Conservation (phyloP, 2,329 filamentous ascomycete species). For the Monilinia laxa region DNA sequence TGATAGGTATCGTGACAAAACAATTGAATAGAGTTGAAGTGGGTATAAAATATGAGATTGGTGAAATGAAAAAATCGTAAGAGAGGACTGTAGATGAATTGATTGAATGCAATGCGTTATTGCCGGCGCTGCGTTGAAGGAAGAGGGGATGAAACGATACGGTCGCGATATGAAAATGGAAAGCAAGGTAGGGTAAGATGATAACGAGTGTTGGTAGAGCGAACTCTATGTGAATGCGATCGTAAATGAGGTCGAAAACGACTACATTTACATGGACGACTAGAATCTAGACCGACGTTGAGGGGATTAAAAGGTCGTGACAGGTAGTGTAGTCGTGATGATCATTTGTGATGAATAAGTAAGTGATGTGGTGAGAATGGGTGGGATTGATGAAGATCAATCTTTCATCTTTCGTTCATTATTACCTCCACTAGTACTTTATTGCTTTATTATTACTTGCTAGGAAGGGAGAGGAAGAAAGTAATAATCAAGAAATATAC, state of each 20-base stretch:
- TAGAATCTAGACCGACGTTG: slow-evolving; percentile 8
- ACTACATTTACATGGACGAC: slow-evolving; percentile 20
- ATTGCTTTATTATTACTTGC: too few relatives aligned
- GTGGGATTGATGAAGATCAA: slow-evolving; percentile 16
- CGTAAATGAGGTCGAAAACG: slow-evolving; percentile 1
- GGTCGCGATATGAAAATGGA: slow-evolving; percentile 2
- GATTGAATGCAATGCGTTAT: not conserved
- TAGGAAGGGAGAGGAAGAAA: too few relatives aligned
- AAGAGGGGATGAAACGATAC: not conserved
- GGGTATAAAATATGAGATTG: not conserved
- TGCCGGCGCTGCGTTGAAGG: not conserved
- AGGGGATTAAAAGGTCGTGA: slow-evolving; percentile 7
- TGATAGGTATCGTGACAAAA: not conserved
- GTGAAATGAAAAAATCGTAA: not conserved
- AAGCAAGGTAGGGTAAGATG: slow-evolving; percentile 14
- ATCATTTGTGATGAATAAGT: slow-evolving; percentile 10
- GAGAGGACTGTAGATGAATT: not conserved
- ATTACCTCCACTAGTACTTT: too few relatives aligned
- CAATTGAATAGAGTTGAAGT: not conserved
- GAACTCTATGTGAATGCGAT: slow-evolving; percentile 27
- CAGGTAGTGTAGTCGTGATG: slow-evolving; percentile 8
- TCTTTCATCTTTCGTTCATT: not conserved
- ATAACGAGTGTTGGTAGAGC: slow-evolving; percentile 36
- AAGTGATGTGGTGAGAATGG: too few relatives aligned
- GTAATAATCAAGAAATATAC: too few relatives aligned